phyloP scores from a whole-genome alignment of 2,329 filamentous ascomycete genomes.

The Botryotinia globosa region DNA sequence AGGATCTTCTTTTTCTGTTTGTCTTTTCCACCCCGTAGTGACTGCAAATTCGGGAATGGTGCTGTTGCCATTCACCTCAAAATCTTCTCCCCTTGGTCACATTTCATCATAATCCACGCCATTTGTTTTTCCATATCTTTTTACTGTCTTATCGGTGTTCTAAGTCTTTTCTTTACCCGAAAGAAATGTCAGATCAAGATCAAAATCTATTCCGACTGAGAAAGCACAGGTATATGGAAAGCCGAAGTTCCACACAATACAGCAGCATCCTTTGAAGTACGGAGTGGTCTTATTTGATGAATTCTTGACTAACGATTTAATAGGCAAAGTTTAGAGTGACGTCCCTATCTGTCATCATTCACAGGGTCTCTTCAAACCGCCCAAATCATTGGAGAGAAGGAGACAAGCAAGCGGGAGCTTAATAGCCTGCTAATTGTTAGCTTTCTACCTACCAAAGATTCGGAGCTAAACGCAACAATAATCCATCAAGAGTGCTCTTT shows the following conservation, averaged over 20 bases:
- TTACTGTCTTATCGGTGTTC: neutral
- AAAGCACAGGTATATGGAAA: neutral
- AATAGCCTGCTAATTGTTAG: neutral
- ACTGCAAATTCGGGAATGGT: neutral
- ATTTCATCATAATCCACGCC: neutral
- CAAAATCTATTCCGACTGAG: accelerated
- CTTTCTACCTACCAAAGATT: neutral
- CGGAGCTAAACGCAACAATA: neutral
- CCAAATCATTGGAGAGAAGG: neutral
- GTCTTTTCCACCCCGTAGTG: neutral
- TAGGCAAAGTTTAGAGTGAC: neutral
- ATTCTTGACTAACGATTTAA: neutral
- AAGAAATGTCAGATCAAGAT: neutral
- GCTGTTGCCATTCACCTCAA: neutral
- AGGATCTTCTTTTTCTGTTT: neutral
- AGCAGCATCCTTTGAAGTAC: neutral
- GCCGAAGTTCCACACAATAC: neutral
- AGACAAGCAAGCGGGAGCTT: neutral
- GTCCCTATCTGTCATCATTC: neutral
- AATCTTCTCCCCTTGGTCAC: neutral
- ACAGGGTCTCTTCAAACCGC: neutral
- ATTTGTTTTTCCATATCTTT: neutral
- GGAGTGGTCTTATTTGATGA: neutral
- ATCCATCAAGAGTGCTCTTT: neutral
- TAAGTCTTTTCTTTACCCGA: neutral